Base-by-base conservation (phyloP, 2,329 filamentous ascomycete genomes). In the Colletotrichum sp. region DNA sequence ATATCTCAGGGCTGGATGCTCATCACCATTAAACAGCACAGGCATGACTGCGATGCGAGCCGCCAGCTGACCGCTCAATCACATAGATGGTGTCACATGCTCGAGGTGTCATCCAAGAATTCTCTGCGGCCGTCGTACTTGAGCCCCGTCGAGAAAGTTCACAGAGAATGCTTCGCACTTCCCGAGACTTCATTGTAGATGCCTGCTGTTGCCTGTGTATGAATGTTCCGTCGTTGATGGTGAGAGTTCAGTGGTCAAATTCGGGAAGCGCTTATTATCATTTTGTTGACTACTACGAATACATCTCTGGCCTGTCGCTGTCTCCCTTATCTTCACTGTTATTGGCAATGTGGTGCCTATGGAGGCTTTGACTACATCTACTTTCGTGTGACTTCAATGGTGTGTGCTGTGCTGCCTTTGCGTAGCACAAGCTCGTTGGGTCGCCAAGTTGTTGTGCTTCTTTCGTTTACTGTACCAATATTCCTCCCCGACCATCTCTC, bases 131-230 rank as follows among this genome's bases (percentile, higher is more conserved):
- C 39, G 18, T n/a, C 9, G 2, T 1, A 49, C 18, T 49, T n/a
- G 39, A 49, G 39, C 39, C 6, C 39, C 18, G 18, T 49, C 10
- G 18, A 4, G 1, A 21, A 4, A 21, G 1, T 49, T 49, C 10
- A 49, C n/a, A 4, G 18, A 21, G 44, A 3, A 7, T 0, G 10
- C 44, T 13, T 49, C 6, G 3, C 6, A 49, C 4, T 0, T 7
- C 44, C 4, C 1, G 0, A 49, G 10, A 13, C 6, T 49, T 0
- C 0, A 7, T 2, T 49, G n/a, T 1, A 49, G 3, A 21, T 8
- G 6, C 3, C 10, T 49, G 18, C 6, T 21, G 18, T 21, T 21
- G 44, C n/a, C 44, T 49, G 44, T 0, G 2, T 4, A 49, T 4
- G n/a, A 4, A 0, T 12, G n/a, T 4, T 2, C 2, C 0, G 44